These are phyloP conservation scores for Fusarium neocosmosporiellum DNA, from an alignment of 2,329 filamentous ascomycete genomes.

Conservation along the genomic window DNA sequence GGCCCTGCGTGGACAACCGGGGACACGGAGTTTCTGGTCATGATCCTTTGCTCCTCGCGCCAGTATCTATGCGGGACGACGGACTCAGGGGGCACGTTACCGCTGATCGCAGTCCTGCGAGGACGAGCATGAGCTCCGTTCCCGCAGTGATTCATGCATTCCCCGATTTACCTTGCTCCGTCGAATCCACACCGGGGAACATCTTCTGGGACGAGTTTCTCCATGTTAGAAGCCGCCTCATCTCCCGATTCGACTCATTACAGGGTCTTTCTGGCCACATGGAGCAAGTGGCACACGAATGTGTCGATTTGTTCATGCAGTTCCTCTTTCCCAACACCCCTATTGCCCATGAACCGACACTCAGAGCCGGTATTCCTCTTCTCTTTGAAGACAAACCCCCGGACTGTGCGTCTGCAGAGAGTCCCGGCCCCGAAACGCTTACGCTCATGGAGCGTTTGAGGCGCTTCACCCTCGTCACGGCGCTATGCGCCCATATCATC, in stretches of 20 bases:
- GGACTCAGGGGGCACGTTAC: neutral
- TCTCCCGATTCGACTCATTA: neutral
- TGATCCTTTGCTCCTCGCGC: neutral
- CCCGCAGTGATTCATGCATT: neutral
- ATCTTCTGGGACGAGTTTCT: neutral
- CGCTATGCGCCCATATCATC: neutral
- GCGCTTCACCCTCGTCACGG: neutral
- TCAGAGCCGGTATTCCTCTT: neutral
- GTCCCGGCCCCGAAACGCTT: neutral
- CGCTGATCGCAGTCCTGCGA: neutral
- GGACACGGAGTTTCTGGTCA: neutral
- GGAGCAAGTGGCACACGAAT: neutral
- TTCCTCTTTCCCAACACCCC: neutral
- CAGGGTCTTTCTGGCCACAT: neutral
- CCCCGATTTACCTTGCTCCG: neutral
- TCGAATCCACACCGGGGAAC: neutral
- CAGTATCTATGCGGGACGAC: neutral
- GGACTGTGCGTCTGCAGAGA: neutral
- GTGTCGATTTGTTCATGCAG: neutral
- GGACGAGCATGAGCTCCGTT: neutral
- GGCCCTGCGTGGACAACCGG: neutral
- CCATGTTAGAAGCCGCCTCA: neutral
- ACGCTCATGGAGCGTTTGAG: neutral
- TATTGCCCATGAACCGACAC: neutral
- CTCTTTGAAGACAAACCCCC: neutral